Percentiles rank a stretch among this genome's conserved stretches.
Evolutionary conservation across 768 basidiomycete genomes (phyloP).

Genomic region (Cystofilobasidium capitatum): DNA sequence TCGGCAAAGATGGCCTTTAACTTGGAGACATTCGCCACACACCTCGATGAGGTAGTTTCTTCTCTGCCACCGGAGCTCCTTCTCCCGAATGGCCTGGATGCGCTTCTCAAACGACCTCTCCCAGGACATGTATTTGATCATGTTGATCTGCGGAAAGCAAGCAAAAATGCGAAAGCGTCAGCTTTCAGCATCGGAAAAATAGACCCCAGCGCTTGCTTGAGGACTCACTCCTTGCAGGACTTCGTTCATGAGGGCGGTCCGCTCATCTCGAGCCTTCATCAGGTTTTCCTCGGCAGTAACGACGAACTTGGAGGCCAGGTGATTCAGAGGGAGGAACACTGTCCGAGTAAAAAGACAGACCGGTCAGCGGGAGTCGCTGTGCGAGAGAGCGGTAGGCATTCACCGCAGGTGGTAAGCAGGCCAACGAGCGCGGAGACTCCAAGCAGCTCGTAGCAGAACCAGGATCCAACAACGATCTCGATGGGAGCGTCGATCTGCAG

Average conservation of each 20-base stretch:
- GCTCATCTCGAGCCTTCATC: constrained; percentile 85
- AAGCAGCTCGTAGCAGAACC: constrained; percentile 28
- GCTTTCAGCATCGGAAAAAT: too few relatives aligned
- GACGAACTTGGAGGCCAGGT: constrained; percentile 70
- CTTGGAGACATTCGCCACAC: constrained; percentile 41
- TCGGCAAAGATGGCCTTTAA: background rate
- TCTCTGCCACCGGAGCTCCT: constrained; percentile 67
- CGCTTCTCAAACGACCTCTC: constrained; percentile 77
- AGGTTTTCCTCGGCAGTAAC: constrained; percentile 69
- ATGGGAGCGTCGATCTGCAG: constrained; percentile 66
- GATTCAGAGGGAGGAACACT: constrained; percentile 62
- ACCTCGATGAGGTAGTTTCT: constrained; percentile 80
- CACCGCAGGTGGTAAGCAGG: constrained; percentile 59
- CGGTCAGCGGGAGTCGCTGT: too few relatives aligned
- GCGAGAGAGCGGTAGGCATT: constrained; percentile 10
- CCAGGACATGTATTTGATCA: constrained; percentile 77
- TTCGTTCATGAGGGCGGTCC: constrained; percentile 86
- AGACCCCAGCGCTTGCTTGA: constrained; percentile 9
- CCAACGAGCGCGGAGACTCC: constrained; percentile 67
- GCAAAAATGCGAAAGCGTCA: constrained; percentile 90
- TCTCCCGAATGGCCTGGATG: constrained; percentile 62
- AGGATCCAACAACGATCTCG: constrained; percentile 41
- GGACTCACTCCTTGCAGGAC: constrained; percentile 33
- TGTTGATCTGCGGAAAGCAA: constrained; percentile 31
- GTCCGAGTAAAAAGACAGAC: background rate